Conservation (phyloP, 2,329 filamentous ascomycete genomes). For the Ascochyta fabae region DNA sequence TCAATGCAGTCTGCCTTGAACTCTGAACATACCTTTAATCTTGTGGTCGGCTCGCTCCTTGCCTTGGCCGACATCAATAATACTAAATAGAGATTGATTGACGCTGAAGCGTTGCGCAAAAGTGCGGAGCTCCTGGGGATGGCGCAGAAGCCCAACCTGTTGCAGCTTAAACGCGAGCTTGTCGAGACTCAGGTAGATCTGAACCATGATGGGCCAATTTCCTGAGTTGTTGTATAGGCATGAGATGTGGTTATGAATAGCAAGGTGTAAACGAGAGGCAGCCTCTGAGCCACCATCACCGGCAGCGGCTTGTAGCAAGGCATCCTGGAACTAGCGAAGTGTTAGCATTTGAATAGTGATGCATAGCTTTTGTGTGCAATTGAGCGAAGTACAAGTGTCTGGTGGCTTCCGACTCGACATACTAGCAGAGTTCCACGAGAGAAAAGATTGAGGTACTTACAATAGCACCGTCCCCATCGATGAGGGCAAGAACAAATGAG, state of each 20-base stretch:
- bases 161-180: conserved; percentile 53
- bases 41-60: conserved; percentile 58
- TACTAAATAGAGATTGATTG: conserved; percentile 55
- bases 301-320: conserved; percentile 49
- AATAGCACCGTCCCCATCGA: conserved; percentile 59
- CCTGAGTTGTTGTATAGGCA: conserved; percentile 49
- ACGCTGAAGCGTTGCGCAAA: conserved; percentile 55
- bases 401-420: not conserved
- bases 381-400: not conserved
- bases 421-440: not conserved
- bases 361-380: not conserved
- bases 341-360: not conserved
- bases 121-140: conserved; percentile 47
- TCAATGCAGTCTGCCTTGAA: not conserved
- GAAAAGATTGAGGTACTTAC: conserved; percentile 34
- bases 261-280: conserved; percentile 51
- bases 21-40: conserved; percentile 45
- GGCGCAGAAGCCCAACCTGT: conserved; percentile 50
- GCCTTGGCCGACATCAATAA: conserved; percentile 56
- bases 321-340: conserved; percentile 51
- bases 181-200: conserved; percentile 56
- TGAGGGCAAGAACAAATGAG: conserved; percentile 55
- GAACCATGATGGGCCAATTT: conserved; percentile 55
- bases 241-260: conserved; percentile 52
- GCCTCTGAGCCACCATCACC: conserved; percentile 55